A percentile compares a stretch with the other conserved stretches of the same genome.
phyloP scores from a whole-genome alignment of 306 rosid genomes.

The Prunus fruticosa region DNA sequence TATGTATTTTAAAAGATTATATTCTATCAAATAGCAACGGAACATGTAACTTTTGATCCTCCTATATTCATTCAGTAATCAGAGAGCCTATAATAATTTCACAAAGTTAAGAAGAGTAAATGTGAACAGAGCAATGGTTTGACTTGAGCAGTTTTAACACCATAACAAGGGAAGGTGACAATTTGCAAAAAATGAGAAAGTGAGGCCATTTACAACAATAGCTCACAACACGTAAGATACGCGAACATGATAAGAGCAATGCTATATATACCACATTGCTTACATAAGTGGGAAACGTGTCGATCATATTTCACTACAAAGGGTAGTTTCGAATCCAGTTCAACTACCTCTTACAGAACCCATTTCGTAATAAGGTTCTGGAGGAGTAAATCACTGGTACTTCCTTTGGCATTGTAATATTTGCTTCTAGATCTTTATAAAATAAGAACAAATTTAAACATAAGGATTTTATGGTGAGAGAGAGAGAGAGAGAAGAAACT shows the following conservation, averaged over 20 bases:
- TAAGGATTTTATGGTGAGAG: not conserved
- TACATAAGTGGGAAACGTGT: not conserved
- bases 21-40: not conserved
- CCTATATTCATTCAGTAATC: not conserved
- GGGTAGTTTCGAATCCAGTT: too few species aligned
- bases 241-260: not conserved
- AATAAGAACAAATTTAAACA: not conserved
- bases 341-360: not conserved
- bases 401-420: not conserved
- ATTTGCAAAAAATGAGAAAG: not conserved
- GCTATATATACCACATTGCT: not conserved
- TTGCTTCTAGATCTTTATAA: not conserved
- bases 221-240: not conserved
- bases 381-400: not conserved
- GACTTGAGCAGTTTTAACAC: not conserved
- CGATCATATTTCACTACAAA: not conserved
- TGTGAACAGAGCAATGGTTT: not conserved
- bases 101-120: not conserved
- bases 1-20: not conserved
- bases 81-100: not conserved
- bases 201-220: not conserved
- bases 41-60: not conserved
- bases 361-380: not conserved
- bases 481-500: conserved; percentile 1
- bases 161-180: not conserved